Conservation (phyloP, 805 yeast species). For the Candida tibetensis region DNA sequence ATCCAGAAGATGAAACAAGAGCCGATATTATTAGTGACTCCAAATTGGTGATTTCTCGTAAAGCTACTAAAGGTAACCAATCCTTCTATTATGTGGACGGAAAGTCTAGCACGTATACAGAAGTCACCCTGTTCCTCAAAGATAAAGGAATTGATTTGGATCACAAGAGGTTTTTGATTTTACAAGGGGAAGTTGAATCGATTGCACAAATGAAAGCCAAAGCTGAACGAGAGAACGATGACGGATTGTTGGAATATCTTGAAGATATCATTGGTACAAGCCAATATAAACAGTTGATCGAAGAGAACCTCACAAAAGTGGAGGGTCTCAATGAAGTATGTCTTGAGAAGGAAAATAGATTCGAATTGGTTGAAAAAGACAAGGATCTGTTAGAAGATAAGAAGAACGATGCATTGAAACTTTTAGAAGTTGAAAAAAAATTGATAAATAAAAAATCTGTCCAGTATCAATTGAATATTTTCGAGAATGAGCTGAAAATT, state of each 20-base stretch:
- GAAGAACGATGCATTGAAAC: conserved; percentile 67
- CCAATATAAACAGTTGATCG: conserved; percentile 73
- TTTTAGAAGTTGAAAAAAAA: conserved; percentile 61
- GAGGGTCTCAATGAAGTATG: conserved; percentile 80
- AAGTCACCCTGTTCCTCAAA: conserved; percentile 71
- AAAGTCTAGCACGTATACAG: conserved; percentile 65
- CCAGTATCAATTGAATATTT: conserved; percentile 52
- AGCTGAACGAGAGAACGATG: conserved; percentile 88
- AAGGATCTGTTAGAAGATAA: conserved; percentile 61
- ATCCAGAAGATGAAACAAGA: conserved; percentile 30
- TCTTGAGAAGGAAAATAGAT: conserved; percentile 74
- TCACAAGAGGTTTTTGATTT: conserved; percentile 88
- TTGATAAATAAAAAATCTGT: conserved; percentile 52
- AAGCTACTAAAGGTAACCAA: conserved; percentile 70
- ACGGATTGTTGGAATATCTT: conserved; percentile 87
- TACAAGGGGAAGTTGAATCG: conserved; percentile 98
- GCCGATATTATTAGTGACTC: conserved; percentile 46
- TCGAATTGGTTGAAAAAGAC: conserved; percentile 76
- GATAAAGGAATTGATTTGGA: conserved; percentile 89
- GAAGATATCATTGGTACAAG: conserved; percentile 98
- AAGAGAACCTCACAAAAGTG: conserved; percentile 53
- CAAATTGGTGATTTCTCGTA: conserved; percentile 70
- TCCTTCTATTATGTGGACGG: conserved; percentile 79
- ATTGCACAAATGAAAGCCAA: conserved; percentile 99
- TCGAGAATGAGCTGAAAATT: conserved; percentile 39